These are phyloP conservation scores for Mycosphaerella arachidis DNA, from an alignment of 2,329 filamentous ascomycete genomes.

Conservation along the genomic window DNA sequence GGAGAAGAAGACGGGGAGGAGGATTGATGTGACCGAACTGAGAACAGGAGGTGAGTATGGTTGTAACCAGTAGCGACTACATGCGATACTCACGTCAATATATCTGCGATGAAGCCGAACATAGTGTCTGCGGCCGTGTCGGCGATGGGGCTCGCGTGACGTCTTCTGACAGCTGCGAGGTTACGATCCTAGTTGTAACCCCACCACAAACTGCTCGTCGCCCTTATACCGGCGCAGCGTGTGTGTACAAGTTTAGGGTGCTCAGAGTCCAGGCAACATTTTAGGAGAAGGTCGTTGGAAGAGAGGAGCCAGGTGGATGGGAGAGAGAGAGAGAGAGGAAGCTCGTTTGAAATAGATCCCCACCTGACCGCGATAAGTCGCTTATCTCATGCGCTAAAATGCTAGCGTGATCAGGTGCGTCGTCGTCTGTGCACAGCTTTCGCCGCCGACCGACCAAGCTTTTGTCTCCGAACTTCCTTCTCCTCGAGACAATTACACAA, in stretches of 20 bases:
- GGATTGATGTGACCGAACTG: constrained; percentile 80
- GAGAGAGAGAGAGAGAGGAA: not conserved
- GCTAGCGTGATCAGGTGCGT: not conserved
- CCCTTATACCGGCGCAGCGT: not conserved
- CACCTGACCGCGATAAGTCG: not conserved
- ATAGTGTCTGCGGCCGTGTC: not conserved
- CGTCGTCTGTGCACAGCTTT: not conserved
- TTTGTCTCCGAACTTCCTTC: no score
- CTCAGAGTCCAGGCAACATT: not conserved
- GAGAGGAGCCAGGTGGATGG: no score
- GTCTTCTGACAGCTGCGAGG: not conserved
- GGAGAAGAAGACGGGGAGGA: constrained; percentile 93
- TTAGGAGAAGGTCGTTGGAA: not conserved
- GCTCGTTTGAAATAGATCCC: not conserved
- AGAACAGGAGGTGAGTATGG: constrained; percentile 16
- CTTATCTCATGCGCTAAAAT: not conserved
- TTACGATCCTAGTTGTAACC: not conserved
- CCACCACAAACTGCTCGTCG: not conserved
- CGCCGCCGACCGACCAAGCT: no score
- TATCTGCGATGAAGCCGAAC: constrained; percentile 73
- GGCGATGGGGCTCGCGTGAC: constrained; percentile 10
- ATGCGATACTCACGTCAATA: constrained; percentile 63
- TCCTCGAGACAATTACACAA: no score
- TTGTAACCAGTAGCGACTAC: not conserved
- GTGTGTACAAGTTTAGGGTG: not conserved